Evolutionary conservation across 2,329 filamentous ascomycete genomes (phyloP).

Genomic region (Clonostachys rhizophaga): DNA sequence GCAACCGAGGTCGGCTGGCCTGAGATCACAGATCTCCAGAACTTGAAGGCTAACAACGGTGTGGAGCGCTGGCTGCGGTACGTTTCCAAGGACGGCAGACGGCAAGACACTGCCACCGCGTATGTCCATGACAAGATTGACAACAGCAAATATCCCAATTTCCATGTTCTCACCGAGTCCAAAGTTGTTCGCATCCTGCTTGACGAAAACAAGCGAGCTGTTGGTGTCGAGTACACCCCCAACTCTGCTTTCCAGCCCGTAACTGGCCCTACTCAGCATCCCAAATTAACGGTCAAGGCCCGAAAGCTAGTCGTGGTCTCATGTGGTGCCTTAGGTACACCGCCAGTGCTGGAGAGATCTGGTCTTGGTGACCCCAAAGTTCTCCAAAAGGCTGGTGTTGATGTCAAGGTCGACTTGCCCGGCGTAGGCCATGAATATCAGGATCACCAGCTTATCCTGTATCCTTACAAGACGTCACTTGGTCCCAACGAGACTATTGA

Average conservation of each 20-base stretch:
- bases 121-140: slow-evolving; percentile 48
- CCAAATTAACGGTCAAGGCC: slow-evolving; percentile 19
- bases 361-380: slow-evolving; percentile 15
- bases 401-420: slow-evolving; percentile 37
- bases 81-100: slow-evolving; percentile 38
- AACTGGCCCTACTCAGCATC: background rate
- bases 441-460: slow-evolving; percentile 50
- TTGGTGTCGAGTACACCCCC: slow-evolving; percentile 44
- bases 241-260: slow-evolving; percentile 7
- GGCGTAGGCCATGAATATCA: slow-evolving; percentile 50
- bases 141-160: slow-evolving; percentile 38
- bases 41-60: slow-evolving; percentile 32
- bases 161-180: slow-evolving; percentile 49
- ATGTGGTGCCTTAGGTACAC: slow-evolving; percentile 36
- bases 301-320: slow-evolving; percentile 39
- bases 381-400: slow-evolving; percentile 39
- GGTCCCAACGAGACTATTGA: slow-evolving; percentile 36
- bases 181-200: slow-evolving; percentile 49
- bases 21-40: slow-evolving; percentile 43
- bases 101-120: slow-evolving; percentile 47
- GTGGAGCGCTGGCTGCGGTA: slow-evolving; percentile 35
- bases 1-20: slow-evolving; percentile 36
- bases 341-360: slow-evolving; percentile 39
- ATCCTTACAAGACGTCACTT: slow-evolving; percentile 36
- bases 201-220: slow-evolving; percentile 37